Evolutionary conservation across 148 eudicot genomes (phyloP).

Genomic region (Arctostaphylos glauca): DNA sequence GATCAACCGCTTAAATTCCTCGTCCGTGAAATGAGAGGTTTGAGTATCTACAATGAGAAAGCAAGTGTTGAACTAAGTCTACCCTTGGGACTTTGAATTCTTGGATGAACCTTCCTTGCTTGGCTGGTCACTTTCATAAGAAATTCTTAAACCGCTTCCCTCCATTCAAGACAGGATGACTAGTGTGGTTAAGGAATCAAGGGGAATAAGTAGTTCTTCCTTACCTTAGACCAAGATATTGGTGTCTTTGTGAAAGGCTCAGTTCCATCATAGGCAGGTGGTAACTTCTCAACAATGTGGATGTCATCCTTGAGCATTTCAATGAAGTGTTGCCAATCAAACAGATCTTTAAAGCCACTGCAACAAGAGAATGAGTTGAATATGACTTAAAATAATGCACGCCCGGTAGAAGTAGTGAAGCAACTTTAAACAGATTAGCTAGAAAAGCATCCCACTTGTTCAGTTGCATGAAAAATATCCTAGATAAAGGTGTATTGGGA

Average conservation of each 20-base stretch:
- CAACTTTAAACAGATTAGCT: slow-evolving; percentile 5
- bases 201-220: slow-evolving; percentile 4
- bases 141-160: too few relatives aligned
- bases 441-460: not conserved
- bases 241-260: slow-evolving; percentile 86
- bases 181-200: too few relatives aligned
- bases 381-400: not conserved
- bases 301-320: slow-evolving; percentile 73
- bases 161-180: too few relatives aligned
- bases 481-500: not conserved
- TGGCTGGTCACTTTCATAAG: too few relatives aligned
- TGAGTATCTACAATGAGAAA: too few relatives aligned
- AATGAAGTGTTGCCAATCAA: slow-evolving; percentile 92
- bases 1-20: too few relatives aligned
- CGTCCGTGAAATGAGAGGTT: too few relatives aligned
- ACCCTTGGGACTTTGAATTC: too few relatives aligned
- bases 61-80: too few relatives aligned
- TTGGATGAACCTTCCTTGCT: too few relatives aligned
- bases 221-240: slow-evolving; percentile 97
- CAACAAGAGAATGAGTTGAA: slow-evolving; percentile 18
- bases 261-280: slow-evolving; percentile 53
- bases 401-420: not conserved
- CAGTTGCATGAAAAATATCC: not conserved
- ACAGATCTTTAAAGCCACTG: slow-evolving; percentile 97
- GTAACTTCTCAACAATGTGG: slow-evolving; percentile 73